Base-by-base conservation (phyloP, 768 basidiomycete genomes). In the Russula ochroleuca region DNA sequence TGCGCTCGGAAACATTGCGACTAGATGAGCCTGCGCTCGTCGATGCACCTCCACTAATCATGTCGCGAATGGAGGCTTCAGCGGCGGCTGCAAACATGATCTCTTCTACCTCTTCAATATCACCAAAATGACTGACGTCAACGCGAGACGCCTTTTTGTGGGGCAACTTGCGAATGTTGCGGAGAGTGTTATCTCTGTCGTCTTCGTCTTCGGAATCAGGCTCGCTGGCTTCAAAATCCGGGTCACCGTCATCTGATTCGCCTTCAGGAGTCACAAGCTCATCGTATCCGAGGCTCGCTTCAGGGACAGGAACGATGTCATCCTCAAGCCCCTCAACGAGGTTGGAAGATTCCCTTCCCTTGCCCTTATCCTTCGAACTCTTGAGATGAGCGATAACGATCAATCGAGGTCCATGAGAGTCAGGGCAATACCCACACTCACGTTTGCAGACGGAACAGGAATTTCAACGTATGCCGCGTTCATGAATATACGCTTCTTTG, bases 41-140 rank as follows among this genome's bases (percentile, higher is more conserved):
- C 67, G 71, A 68, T 13, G 60, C 58, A 7, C 71, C 72, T 28
- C 73, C 74, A 61, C 71, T 74, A 62, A 59, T 33, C 25, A 47
- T 17, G 33, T 56, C 38, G 8, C 53, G 69, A 70, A 83, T 71
- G 23, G 90, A 92, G 63, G 77, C 69, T 60, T 78, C 74, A 45
- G 88, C 78, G 33, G 86, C 88, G 25, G 78, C 79, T 48, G 78
- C 74, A 17, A 91, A 43, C 84, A 88, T 81, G 23, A 83, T 59
- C 7, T 65, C 63, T 66, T 54, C 45, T 41, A 75, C 70, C 37
- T 71, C 72, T n/a, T 73, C 69, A 25, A 41, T 60, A 47, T 57
- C 61, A 49, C 52, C 57, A 49, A 61, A 61, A 21, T 59, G 58
- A 57, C 25, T 50, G 31, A 38, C n/a, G 23, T 33, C 28, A 40